Evolutionary conservation across 129 eudicot species (phyloP), one percentile per base, ranked within the genome.

Genomic region (Helichrysum umbraculigerum): DNA sequence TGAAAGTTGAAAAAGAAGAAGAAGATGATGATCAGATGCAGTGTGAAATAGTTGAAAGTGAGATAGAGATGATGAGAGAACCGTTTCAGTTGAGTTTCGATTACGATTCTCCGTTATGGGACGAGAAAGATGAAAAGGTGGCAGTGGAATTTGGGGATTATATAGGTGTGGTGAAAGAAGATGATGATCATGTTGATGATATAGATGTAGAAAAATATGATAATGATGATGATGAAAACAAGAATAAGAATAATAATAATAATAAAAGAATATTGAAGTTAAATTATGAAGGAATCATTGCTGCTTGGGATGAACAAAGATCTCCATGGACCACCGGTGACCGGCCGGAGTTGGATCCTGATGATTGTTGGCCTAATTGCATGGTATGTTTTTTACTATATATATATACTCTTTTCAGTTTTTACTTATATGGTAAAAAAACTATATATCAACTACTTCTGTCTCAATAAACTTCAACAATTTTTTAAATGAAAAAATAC

Each of bases 241-340:
- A 83, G 70, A 85, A 80, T 47, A 57, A 62, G 0, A 81, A 32
- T 7, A 76, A 81, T 72, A 81, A 32, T 7, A 76, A 81, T 72
- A 87, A 82, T 39, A 87, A 76, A 71, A 82, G 83, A 6, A 78
- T 85, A 47, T 77, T 94, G 76, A 89, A 88, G 78, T 86, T 94
- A 10, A 90, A 94, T 72, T 91, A 87, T 78, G 88, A 88, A 9
- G 96, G 88, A 7, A 88, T 93, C 16, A 79, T 89, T 35, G 85
- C 88, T 4, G 97, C 97, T 25, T 93, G 98, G 98, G 87, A 85
- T 72, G 92, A 81, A 17, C 76, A 84, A 64, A 85, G 86, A 78
- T 90, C 90, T 3, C 98, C 98, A 9, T 91, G 98, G 98, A 87
- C 86, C 9, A 78, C 71, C 34, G 96, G 98, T 35, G 93, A 85